phyloP scores from a whole-genome alignment of 768 basidiomycete species.

The Chlorophyllum brunneum region DNA sequence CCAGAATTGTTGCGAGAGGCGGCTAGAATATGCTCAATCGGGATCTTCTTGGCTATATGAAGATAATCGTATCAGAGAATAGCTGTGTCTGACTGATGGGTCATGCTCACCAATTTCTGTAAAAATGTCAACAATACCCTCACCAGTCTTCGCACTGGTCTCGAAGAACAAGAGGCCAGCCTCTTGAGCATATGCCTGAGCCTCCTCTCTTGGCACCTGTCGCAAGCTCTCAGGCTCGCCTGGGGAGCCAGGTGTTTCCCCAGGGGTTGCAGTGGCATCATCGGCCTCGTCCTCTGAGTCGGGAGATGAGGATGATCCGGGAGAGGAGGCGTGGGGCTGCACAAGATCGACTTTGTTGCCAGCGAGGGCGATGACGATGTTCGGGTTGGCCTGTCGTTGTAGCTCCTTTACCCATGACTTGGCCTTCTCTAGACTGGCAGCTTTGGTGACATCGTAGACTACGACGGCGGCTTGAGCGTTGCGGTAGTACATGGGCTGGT shows the following conservation, averaged over 20 bases:
- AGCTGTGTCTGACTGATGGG: constrained; percentile 4
- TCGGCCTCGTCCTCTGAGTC: constrained; percentile 89
- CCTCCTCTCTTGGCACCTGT: constrained; percentile 93
- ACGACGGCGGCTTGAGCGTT: constrained; percentile 98
- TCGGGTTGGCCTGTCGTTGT: constrained; percentile 97
- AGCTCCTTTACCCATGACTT: constrained; percentile 99
- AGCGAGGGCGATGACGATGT: constrained; percentile 97
- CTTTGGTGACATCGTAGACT: constrained; percentile 97
- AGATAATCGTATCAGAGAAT: neutral
- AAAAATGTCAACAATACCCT: constrained; percentile 94
- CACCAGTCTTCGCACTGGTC: constrained; percentile 95
- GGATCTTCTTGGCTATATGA: constrained; percentile 52
- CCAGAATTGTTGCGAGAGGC: constrained; percentile 69
- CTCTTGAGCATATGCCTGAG: constrained; percentile 93
- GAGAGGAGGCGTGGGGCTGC: constrained; percentile 53
- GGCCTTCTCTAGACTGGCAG: constrained; percentile 93
- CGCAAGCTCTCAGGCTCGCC: constrained; percentile 70
- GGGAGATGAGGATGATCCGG: constrained; percentile 43
- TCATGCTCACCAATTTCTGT: constrained; percentile 86
- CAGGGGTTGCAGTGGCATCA: constrained; percentile 87
- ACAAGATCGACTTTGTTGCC: constrained; percentile 97
- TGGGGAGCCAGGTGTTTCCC: constrained; percentile 53
- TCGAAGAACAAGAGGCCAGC: constrained; percentile 95
- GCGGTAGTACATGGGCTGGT: constrained; percentile 96
- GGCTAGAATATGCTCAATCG: constrained; percentile 91